Evolutionary conservation across 1,139 yeast genomes (phyloP).

Genomic region (Blastobotrys indianensis): DNA sequence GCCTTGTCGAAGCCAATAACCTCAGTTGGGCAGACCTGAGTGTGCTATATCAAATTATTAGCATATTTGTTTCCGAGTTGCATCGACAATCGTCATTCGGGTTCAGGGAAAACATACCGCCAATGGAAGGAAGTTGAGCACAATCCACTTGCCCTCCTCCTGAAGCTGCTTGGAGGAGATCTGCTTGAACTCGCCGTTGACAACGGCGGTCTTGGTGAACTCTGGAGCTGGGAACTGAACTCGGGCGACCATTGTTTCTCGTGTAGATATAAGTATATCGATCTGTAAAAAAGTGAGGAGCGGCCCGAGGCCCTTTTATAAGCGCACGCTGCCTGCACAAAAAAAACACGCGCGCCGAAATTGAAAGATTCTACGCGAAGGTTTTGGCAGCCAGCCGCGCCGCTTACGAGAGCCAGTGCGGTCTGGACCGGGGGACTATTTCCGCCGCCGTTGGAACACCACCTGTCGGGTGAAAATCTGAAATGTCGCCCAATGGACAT

Average conservation of each 20-base stretch:
- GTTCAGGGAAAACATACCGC: constrained; percentile 46
- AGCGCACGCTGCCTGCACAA: neutral
- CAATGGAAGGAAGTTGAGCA: constrained; percentile 94
- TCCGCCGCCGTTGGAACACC: too few species aligned
- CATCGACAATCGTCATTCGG: too few species aligned
- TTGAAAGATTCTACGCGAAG: neutral
- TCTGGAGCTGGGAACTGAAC: constrained; percentile 95
- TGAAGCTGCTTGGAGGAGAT: constrained; percentile 88
- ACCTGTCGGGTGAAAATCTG: too few species aligned
- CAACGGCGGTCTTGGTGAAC: constrained; percentile 94
- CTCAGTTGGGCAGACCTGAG: constrained; percentile 98
- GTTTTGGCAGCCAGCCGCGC: neutral
- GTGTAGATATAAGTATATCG: neutral
- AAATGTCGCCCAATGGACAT: too few species aligned
- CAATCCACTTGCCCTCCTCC: constrained; percentile 97
- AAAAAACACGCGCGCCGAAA: constrained; percentile 1
- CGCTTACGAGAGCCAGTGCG: too few species aligned
- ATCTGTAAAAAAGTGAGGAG: neutral
- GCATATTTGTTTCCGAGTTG: too few species aligned
- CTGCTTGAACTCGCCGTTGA: constrained; percentile 93
- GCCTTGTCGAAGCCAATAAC: constrained; percentile 98
- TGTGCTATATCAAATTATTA: constrained; percentile 33
- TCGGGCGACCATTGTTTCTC: constrained; percentile 62
- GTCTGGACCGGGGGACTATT: too few species aligned
- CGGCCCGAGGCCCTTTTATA: neutral